Evolutionary conservation across 495 filamentous ascomycete species (phyloP).

Genomic region (Neurospora sp.): DNA sequence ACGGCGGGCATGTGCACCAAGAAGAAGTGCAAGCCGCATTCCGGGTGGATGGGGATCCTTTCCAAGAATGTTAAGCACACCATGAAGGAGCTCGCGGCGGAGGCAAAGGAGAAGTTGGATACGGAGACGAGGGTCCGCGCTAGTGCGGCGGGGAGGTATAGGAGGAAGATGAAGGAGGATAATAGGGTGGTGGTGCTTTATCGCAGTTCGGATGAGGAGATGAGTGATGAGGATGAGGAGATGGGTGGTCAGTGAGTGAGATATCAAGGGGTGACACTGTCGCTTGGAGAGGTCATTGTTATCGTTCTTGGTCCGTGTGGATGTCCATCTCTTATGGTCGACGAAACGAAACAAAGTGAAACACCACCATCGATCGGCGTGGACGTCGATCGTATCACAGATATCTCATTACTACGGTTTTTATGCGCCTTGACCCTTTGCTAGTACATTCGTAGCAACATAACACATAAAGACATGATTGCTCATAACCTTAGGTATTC

Average conservation of each 20-base stretch:
- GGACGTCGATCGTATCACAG: background rate
- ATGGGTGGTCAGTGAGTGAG: background rate
- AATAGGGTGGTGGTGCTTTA: conserved; percentile 27
- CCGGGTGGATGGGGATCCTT: conserved; percentile 33
- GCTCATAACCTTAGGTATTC: background rate
- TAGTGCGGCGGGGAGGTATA: conserved; percentile 29
- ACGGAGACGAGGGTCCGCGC: conserved; percentile 30
- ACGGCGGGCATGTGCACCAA: conserved; percentile 35
- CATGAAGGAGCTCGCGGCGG: conserved; percentile 35
- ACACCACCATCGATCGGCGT: background rate
- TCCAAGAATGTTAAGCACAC: conserved; percentile 28
- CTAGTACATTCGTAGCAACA: background rate
- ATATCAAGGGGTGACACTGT: background rate
- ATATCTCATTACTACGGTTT: background rate
- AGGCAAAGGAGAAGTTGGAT: conserved; percentile 32
- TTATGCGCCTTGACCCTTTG: background rate
- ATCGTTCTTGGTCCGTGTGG: background rate
- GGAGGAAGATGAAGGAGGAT: conserved; percentile 26
- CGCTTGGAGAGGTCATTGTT: background rate
- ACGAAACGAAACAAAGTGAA: background rate
- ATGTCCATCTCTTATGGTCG: background rate
- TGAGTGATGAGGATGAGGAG: conserved; percentile 1
- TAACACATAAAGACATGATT: background rate
- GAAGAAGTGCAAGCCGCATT: conserved; percentile 40
- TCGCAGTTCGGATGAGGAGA: conserved; percentile 2